Conservation (phyloP, 805 yeast species). For the Pichia heedii region DNA sequence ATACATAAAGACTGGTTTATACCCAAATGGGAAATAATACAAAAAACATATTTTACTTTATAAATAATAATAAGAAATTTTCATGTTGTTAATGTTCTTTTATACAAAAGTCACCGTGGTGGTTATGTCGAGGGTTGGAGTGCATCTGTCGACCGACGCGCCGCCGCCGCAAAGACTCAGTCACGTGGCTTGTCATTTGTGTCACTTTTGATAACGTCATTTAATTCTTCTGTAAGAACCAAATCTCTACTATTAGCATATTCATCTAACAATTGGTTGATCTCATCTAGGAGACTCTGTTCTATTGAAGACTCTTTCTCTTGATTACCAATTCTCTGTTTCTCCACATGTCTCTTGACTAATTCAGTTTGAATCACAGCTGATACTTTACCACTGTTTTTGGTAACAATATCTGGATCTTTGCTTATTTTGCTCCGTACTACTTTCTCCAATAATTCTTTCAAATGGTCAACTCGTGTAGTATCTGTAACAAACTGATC, state of each 20-base stretch:
- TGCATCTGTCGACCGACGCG: no score
- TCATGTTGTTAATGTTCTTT: no score
- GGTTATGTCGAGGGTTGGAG: no score
- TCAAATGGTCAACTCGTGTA: constrained; percentile 14
- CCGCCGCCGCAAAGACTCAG: no score
- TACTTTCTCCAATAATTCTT: constrained; percentile 33
- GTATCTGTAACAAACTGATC: constrained; percentile 29
- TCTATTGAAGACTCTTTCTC: neutral
- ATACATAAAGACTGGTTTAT: no score
- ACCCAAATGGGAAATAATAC: no score
- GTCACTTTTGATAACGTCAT: no score
- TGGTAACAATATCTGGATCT: constrained; percentile 38
- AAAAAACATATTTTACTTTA: no score
- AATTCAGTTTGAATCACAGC: constrained; percentile 47
- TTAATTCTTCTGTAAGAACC: neutral
- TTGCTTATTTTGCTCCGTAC: constrained; percentile 37
- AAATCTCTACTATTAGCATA: neutral
- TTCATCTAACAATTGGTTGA: neutral
- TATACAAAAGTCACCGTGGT: no score
- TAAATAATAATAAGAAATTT: no score
- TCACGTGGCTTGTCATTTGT: no score
- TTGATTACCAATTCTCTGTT: neutral
- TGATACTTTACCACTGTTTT: constrained; percentile 42
- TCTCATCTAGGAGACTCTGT: no score
- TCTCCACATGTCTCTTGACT: constrained; percentile 20